phyloP scores from a whole-genome alignment of 495 filamentous ascomycete genomes.

The Geoglossum glabrum region DNA sequence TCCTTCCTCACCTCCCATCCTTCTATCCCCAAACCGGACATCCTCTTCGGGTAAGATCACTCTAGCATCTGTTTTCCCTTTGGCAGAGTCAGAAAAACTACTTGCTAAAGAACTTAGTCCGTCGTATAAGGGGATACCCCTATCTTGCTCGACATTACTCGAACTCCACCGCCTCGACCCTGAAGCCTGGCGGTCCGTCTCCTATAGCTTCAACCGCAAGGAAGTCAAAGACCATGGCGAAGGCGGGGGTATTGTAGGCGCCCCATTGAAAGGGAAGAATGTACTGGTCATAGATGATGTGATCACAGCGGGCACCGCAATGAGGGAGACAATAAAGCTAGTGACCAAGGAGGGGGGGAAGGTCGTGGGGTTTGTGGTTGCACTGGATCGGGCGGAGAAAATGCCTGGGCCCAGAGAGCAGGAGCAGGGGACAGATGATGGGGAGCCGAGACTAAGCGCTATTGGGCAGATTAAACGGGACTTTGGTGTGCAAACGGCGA shows the following conservation, averaged over 20 bases:
- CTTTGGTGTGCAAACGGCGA: conserved; percentile 22
- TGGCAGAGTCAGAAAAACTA: not conserved
- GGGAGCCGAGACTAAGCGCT: conserved; percentile 37
- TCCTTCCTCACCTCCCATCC: conserved; percentile 7
- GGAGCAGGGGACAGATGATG: conserved; percentile 20
- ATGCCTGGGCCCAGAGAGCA: conserved; percentile 20
- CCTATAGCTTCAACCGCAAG: conserved; percentile 86
- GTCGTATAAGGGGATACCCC: conserved; percentile 88
- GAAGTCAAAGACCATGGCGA: conserved; percentile 90
- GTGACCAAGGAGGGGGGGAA: conserved; percentile 62
- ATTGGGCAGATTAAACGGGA: conserved; percentile 66
- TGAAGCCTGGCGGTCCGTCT: conserved; percentile 31
- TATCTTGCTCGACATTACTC: conserved; percentile 51
- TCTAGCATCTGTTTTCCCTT: not conserved
- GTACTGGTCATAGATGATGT: conserved; percentile 91
- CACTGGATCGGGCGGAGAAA: conserved; percentile 76
- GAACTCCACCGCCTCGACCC: conserved; percentile 45
- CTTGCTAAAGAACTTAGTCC: conserved; percentile 21
- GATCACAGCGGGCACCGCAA: conserved; percentile 82
- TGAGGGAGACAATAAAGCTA: conserved; percentile 73
- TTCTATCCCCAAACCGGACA: not conserved
- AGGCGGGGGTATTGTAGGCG: conserved; percentile 78
- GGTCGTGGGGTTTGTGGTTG: conserved; percentile 67
- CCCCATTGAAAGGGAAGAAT: conserved; percentile 57
- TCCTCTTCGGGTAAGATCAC: conserved; percentile 2